Conservation (phyloP, 2,329 filamentous ascomycete genomes). For the Monosporascus sp. region DNA sequence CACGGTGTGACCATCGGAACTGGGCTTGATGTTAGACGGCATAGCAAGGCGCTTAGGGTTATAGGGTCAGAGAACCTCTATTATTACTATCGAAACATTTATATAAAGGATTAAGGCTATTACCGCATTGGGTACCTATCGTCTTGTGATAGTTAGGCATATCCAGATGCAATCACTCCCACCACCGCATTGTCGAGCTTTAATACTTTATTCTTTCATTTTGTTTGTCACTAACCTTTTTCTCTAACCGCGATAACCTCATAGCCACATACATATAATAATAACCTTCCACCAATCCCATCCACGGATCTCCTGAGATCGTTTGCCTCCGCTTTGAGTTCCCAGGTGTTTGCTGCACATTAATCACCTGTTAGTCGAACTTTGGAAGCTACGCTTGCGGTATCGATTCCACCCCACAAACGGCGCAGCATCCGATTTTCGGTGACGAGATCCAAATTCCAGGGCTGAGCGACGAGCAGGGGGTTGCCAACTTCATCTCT, state of each 20-base stretch:
- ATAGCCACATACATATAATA: too few relatives aligned
- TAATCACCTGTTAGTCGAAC: neutral
- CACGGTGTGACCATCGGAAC: slow-evolving; percentile 5
- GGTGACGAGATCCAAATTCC: slow-evolving; percentile 10
- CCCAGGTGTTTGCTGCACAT: neutral
- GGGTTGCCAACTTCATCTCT: slow-evolving; percentile 16
- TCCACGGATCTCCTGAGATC: neutral
- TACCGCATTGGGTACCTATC: too few relatives aligned
- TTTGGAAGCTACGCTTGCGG: neutral
- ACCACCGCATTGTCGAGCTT: too few relatives aligned
- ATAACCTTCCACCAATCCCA: too few relatives aligned
- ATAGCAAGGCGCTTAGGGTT: slow-evolving; percentile 6
- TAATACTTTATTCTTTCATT: too few relatives aligned
- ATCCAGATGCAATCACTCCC: too few relatives aligned
- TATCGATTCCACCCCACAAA: slow-evolving; percentile 6
- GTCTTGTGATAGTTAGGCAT: too few relatives aligned
- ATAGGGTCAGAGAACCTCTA: neutral
- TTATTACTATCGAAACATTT: too few relatives aligned
- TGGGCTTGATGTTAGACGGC: neutral
- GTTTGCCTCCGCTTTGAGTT: neutral
- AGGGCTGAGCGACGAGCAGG: slow-evolving; percentile 11
- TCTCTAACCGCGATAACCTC: too few relatives aligned
- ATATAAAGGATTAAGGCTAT: too few relatives aligned
- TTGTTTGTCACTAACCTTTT: too few relatives aligned
- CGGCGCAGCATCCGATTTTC: slow-evolving; percentile 8